Base-by-base conservation (phyloP, 2,329 filamentous ascomycete species). In the Fusarium sp. region DNA sequence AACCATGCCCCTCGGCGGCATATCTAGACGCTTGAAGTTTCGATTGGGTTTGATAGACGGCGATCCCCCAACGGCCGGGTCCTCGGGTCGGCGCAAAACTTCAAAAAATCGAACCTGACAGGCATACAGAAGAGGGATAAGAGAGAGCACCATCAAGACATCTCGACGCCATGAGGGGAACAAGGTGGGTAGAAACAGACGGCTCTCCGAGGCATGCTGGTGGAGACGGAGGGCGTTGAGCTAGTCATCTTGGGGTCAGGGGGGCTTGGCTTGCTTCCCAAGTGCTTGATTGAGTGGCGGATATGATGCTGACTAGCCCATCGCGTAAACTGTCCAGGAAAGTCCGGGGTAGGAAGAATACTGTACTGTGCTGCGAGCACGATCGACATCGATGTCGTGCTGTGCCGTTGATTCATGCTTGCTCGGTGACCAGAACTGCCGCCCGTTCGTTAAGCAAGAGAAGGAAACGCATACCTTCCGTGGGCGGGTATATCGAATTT, bases 261-360 rank as follows among this genome's bases (percentile, higher is more conserved):
- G 29, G 35, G 25, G 27, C 42, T 61, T 59, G 60, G n/a, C 72
- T 63, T 54, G 18, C 6, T 31, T n/a, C 47, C 35, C 56, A 66
- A 66, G 64, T 60, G 65, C 66, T 73, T 65, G 66, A 77, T 78
- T 68, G 61, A 66, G 73, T 42, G 63, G 58, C 56, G 60, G 63
- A 70, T 69, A 67, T 66, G 70, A 72, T 56, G 47, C 70, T 77
- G 65, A 29, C 63, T 66, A 64, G 67, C 42, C 38, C 31, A 29
- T 57, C 38, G 42, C 31, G 56, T 52, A 40, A 50, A 74, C 62
- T 47, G 63, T 25, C 52, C 54, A 63, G 10, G 52, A 57, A 42
- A 22, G 33, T 38, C 57, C 20, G 31, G 6, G 36, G 33, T 65
- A 54, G 47, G 27, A 20, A 54, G 27, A 27, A 31, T 29, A 54